phyloP scores from a whole-genome alignment of 768 basidiomycete species.

The Tremella mesenterica region DNA sequence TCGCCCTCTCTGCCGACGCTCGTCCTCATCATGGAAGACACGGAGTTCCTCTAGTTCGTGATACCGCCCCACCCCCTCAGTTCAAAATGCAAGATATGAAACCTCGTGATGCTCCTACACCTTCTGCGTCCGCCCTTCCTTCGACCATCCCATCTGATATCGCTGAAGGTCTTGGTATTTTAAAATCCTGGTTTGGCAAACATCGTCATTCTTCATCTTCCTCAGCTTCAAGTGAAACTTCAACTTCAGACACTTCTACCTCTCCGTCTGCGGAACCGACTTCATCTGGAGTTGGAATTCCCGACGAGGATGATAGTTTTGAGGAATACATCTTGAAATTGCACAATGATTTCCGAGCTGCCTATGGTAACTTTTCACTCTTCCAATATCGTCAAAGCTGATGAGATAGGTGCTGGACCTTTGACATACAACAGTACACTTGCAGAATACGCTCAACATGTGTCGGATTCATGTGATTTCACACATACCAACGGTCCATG shows the following conservation, averaged over 20 bases:
- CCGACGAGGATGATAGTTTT: neutral
- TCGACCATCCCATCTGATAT: too few relatives aligned
- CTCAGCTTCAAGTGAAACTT: neutral
- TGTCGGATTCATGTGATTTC: conserved; percentile 62
- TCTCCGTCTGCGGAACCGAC: neutral
- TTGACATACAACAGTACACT: conserved; percentile 59
- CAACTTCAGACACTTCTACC: neutral
- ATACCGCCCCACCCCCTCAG: neutral
- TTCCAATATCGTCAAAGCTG: neutral
- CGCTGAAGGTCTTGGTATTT: neutral
- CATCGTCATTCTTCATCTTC: neutral
- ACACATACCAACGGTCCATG: conserved; percentile 48
- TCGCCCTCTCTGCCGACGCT: neutral
- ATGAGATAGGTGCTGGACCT: conserved; percentile 50
- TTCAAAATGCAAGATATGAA: neutral
- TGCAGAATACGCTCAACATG: conserved; percentile 58
- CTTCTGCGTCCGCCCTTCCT: too few relatives aligned
- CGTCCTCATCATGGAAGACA: too few relatives aligned
- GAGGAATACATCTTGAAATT: neutral
- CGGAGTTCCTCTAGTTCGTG: too few relatives aligned
- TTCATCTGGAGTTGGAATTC: neutral
- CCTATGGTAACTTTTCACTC: neutral
- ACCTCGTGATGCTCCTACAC: neutral
- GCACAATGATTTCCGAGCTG: conserved; percentile 2
- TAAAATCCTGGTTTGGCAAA: neutral